A percentile compares a stretch with the other conserved stretches of the same genome.
Conservation (phyloP, 768 basidiomycete genomes). For the Trametes maxima region DNA sequence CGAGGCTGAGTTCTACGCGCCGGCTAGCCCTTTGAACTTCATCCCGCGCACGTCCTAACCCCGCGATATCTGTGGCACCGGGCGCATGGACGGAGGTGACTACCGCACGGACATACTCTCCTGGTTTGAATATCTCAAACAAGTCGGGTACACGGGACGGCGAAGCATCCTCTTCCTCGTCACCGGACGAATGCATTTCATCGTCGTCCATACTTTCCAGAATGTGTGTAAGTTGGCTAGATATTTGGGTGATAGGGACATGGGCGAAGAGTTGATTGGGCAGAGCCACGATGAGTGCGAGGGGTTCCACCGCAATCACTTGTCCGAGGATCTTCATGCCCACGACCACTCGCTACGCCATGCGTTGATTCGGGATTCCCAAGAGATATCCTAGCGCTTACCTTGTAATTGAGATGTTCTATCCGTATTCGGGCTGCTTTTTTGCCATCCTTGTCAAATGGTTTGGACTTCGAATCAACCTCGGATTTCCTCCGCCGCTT, state of each 20-base stretch:
- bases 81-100: slow-evolving; percentile 71
- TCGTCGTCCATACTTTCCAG: slow-evolving; percentile 65
- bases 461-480: slow-evolving; percentile 33
- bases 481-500: slow-evolving; percentile 53
- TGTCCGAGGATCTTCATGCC: slow-evolving; percentile 92
- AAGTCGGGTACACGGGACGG: slow-evolving; percentile 62
- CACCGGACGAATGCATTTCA: slow-evolving; percentile 46
- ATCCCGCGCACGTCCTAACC: slow-evolving; percentile 64
- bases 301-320: slow-evolving; percentile 81
- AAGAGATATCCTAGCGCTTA: slow-evolving; percentile 30
- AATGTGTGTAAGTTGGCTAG: slow-evolving; percentile 69
- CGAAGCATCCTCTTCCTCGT: slow-evolving; percentile 49
- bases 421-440: slow-evolving; percentile 69
- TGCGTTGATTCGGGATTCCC: not conserved
- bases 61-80: slow-evolving; percentile 60
- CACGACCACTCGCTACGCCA: slow-evolving; percentile 57
- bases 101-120: slow-evolving; percentile 82
- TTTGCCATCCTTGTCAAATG: slow-evolving; percentile 35
- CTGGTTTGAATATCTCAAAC: slow-evolving; percentile 72
- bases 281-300: slow-evolving; percentile 90
- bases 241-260: slow-evolving; percentile 92
- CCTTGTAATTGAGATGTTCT: slow-evolving; percentile 95
- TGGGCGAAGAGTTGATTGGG: slow-evolving; percentile 94
- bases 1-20: slow-evolving; percentile 82
- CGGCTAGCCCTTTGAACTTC: slow-evolving; percentile 68